Conservation (phyloP, 2,329 filamentous ascomycete species). For the Raffaelea deltoideospora region DNA sequence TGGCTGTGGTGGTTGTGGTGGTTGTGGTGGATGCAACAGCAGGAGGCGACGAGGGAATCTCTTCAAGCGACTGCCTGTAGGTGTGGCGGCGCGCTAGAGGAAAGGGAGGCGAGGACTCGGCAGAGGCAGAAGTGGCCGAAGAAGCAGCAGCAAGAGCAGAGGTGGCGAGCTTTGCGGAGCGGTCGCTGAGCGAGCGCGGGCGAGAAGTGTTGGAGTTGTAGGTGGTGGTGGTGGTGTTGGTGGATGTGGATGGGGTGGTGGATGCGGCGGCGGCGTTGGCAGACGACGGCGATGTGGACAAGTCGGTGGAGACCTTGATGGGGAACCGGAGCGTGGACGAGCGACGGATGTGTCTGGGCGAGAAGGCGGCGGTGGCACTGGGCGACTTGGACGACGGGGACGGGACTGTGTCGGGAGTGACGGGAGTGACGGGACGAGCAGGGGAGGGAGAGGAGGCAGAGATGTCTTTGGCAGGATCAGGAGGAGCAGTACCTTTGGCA, state of each 20-base stretch:
- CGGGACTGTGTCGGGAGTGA: too few species aligned
- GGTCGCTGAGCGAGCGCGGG: constrained; percentile 8
- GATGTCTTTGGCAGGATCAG: background rate
- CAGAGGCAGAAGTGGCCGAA: background rate
- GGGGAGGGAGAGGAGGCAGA: background rate
- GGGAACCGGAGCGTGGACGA: constrained; percentile 10
- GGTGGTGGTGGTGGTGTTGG: background rate
- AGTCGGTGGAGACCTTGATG: constrained; percentile 8
- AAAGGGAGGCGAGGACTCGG: background rate
- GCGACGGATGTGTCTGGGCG: constrained; percentile 6
- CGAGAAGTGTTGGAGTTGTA: too few species aligned
- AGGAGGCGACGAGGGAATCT: constrained; percentile 6
- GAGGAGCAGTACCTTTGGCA: background rate
- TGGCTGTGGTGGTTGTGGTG: too few species aligned
- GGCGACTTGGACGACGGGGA: constrained; percentile 2
- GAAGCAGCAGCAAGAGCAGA: constrained; percentile 1
- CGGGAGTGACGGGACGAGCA: background rate
- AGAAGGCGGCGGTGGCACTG: background rate
- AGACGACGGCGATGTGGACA: too few species aligned
- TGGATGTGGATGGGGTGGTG: background rate
- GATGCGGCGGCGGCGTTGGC: constrained; percentile 1
- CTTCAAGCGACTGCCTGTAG: constrained; percentile 6
- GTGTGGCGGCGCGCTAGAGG: constrained; percentile 3
- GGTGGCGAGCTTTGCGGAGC: constrained; percentile 4
- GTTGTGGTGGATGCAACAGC: too few species aligned